A percentile compares a stretch with the other conserved stretches of the same genome.
phyloP scores from a whole-genome alignment of 108 stramenopile genomes.

The Fistulifera pelliculosa region DNA sequence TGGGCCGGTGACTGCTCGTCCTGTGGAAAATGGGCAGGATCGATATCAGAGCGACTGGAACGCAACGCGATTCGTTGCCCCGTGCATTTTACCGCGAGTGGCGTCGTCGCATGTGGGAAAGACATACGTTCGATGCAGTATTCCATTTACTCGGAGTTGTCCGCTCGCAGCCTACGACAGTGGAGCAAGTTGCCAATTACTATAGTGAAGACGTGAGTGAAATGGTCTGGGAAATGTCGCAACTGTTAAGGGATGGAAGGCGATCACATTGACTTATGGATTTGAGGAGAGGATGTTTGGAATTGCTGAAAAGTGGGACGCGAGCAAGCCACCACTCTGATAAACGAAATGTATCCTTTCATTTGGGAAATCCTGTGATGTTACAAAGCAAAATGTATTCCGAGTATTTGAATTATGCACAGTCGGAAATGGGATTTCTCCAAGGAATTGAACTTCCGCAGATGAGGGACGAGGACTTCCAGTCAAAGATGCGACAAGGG shows the following conservation, averaged over 20 bases:
- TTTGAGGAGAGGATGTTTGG: conserved; percentile 78
- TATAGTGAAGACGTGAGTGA: conserved; percentile 74
- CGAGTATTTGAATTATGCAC: conserved; percentile 69
- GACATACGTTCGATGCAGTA: conserved; percentile 52
- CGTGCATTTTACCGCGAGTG: conserved; percentile 75
- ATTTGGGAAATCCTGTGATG: conserved; percentile 43
- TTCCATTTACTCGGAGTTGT: conserved; percentile 65
- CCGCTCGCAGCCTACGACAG: conserved; percentile 55
- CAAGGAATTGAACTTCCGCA: conserved; percentile 36
- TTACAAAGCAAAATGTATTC: conserved; percentile 31
- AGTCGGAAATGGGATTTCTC: conserved; percentile 41
- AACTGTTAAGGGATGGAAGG: conserved; percentile 58
- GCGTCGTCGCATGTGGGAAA: conserved; percentile 79
- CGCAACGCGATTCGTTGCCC: conserved; percentile 46
- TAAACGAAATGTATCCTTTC: conserved; percentile 63
- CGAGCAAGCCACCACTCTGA: conserved; percentile 40
- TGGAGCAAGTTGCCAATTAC: conserved; percentile 62
- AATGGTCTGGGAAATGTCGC: conserved; percentile 72
- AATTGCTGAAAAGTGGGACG: conserved; percentile 46
- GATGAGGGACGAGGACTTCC: conserved; percentile 7
- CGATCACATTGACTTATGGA: conserved; percentile 71
- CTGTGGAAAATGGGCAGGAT: conserved; percentile 80
- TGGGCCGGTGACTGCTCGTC: conserved; percentile 61
- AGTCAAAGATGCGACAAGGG: conserved; percentile 48
- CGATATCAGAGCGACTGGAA: conserved; percentile 54